Conservation (phyloP, 1,284 basidiomycete species). For the Tremellales sp. region DNA sequence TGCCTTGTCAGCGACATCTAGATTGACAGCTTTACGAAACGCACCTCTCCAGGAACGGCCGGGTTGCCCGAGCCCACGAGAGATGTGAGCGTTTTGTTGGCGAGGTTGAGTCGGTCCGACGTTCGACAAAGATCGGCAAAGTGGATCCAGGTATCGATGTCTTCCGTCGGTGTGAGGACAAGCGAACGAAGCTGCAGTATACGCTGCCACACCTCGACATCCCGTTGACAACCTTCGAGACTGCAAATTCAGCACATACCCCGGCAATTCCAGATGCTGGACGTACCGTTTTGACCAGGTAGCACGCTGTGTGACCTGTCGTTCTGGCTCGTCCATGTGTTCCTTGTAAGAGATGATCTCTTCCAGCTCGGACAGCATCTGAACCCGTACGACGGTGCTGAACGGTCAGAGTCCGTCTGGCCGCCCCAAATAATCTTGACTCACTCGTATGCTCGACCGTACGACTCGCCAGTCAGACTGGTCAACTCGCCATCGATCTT, state of each 20-base stretch:
- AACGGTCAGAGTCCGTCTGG: constrained; percentile 13
- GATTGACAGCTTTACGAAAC: constrained; percentile 36
- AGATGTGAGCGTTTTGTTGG: constrained; percentile 96
- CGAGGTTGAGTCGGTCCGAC: constrained; percentile 78
- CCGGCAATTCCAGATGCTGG: background rate
- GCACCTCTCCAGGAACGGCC: too few relatives aligned
- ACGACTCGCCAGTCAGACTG: constrained; percentile 90
- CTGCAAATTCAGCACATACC: constrained; percentile 51
- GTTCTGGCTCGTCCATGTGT: constrained; percentile 86
- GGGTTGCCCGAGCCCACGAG: too few relatives aligned
- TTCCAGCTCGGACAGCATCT: constrained; percentile 97
- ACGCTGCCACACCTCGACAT: constrained; percentile 99
- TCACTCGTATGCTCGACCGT: constrained; percentile 92
- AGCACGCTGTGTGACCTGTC: constrained; percentile 76
- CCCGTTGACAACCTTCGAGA: constrained; percentile 92
- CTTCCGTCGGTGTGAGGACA: constrained; percentile 88
- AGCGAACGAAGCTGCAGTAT: constrained; percentile 94
- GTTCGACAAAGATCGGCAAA: constrained; percentile 85
- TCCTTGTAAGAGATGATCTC: constrained; percentile 98
- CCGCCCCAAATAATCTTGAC: too few relatives aligned
- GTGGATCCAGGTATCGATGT: constrained; percentile 96
- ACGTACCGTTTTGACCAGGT: constrained; percentile 90
- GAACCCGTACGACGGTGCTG: constrained; percentile 92
- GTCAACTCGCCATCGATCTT: constrained; percentile 87
- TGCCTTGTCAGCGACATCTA: constrained; percentile 35